These are phyloP conservation scores for Rehmannia glutinosa DNA, from an alignment of 257 asterid genomes.

Conservation along the genomic window DNA sequence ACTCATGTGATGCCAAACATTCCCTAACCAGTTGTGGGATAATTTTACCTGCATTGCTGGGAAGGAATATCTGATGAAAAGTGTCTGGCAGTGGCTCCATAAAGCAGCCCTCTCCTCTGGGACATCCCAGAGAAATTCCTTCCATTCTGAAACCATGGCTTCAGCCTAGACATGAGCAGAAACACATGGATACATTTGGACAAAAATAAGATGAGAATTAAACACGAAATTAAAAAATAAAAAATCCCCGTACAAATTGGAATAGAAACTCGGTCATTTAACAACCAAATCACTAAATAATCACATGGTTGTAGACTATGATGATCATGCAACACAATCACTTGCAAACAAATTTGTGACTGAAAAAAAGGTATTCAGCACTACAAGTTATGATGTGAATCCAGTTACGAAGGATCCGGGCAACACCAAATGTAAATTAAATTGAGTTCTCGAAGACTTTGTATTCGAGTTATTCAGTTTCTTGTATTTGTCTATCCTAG, in stretches of 20 bases:
- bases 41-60: conserved; percentile 75
- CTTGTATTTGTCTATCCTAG: too few species aligned
- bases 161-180: conserved; percentile 68
- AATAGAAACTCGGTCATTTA: conserved; percentile 3
- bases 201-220: conserved; percentile 7
- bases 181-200: conserved; percentile 20
- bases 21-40: conserved; percentile 11
- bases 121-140: conserved; percentile 97
- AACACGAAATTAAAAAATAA: background rate
- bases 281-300: background rate
- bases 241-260: background rate
- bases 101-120: conserved; percentile 96
- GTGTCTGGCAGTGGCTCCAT: conserved; percentile 98
- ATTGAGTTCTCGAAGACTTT: too few species aligned
- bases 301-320: background rate
- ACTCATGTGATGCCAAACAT: conserved; percentile 7
- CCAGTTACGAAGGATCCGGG: too few species aligned
- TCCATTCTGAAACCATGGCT: conserved; percentile 98
- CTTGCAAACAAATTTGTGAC: background rate
- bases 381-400: too few species aligned
- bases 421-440: too few species aligned
- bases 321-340: background rate
- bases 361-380: background rate
- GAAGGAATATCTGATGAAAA: conserved; percentile 79
- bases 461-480: too few species aligned